These are phyloP conservation scores for Diplotaxis tenuifolia DNA, from an alignment of 345 rosid genomes.

Conservation along the genomic window DNA sequence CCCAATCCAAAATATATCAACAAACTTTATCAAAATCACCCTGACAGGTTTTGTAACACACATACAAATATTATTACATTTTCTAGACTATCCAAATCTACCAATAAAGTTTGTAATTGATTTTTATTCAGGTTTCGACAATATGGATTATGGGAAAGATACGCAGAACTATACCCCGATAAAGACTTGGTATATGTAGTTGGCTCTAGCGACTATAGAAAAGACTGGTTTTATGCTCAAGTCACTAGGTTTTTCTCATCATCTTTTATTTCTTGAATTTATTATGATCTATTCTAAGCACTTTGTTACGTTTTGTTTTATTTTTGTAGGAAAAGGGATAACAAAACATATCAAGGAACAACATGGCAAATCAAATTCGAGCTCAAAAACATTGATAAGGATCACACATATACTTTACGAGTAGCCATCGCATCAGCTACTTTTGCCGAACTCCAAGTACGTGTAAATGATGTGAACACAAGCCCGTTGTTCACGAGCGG, in stretches of 20 bases:
- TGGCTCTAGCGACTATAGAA: slow-evolving; percentile 59
- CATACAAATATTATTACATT: not conserved
- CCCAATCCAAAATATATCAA: slow-evolving; percentile 69
- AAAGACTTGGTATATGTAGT: slow-evolving; percentile 65
- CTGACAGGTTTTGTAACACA: slow-evolving; percentile 55
- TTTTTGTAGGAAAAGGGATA: slow-evolving; percentile 42
- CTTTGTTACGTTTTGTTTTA: not conserved
- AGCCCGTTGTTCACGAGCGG: slow-evolving; percentile 63
- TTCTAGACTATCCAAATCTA: not conserved
- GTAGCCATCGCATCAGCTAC: slow-evolving; percentile 76
- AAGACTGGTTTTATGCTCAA: slow-evolving; percentile 88
- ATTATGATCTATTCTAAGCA: not conserved
- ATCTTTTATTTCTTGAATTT: not conserved
- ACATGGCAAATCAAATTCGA: slow-evolving; percentile 78
- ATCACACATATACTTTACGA: slow-evolving; percentile 49
- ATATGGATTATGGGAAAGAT: slow-evolving; percentile 89
- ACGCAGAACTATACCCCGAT: slow-evolving; percentile 63
- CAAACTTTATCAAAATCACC: slow-evolving; percentile 63
- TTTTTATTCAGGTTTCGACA: slow-evolving; percentile 60
- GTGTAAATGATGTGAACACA: slow-evolving; percentile 50
- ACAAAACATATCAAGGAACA: slow-evolving; percentile 48
- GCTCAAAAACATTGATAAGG: slow-evolving; percentile 41
- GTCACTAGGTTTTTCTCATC: slow-evolving; percentile 51
- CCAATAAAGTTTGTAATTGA: not conserved
- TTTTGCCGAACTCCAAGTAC: slow-evolving; percentile 72